Conservation (phyloP, 495 filamentous ascomycete genomes). For the Ramalina intermedia region DNA sequence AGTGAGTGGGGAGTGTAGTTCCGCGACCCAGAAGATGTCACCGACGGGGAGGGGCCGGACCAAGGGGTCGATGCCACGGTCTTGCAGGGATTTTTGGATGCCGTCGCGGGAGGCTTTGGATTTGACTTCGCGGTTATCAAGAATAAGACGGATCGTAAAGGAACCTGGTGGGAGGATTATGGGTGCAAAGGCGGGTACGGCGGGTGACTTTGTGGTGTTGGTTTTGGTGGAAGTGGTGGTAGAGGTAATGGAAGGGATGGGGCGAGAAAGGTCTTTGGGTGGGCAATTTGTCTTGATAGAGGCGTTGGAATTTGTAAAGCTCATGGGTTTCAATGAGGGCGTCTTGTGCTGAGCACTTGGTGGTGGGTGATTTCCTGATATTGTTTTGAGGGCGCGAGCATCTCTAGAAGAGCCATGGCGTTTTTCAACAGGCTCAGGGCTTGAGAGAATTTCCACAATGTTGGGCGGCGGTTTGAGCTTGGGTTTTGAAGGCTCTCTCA, state of each 20-base stretch:
- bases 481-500: neutral
- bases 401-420: neutral
- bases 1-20: constrained; percentile 42
- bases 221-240: neutral
- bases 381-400: neutral
- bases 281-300: neutral
- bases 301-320: neutral
- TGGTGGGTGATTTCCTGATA: neutral
- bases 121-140: constrained; percentile 67
- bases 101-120: constrained; percentile 67
- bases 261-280: neutral
- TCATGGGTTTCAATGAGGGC: neutral
- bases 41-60: constrained; percentile 58
- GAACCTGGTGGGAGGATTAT: constrained; percentile 45
- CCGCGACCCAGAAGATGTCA: constrained; percentile 72
- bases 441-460: constrained; percentile 13
- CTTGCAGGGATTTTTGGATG: constrained; percentile 55
- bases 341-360: neutral
- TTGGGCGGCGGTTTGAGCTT: neutral
- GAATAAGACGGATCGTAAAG: constrained; percentile 59
- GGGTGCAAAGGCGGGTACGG: constrained; percentile 40
- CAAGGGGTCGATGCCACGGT: constrained; percentile 48
- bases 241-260: neutral
- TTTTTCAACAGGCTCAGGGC: constrained; percentile 5
- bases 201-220: neutral